phyloP scores from a whole-genome alignment of 202 grass and related monocot species.

The Cymbopogon flexuosus region DNA sequence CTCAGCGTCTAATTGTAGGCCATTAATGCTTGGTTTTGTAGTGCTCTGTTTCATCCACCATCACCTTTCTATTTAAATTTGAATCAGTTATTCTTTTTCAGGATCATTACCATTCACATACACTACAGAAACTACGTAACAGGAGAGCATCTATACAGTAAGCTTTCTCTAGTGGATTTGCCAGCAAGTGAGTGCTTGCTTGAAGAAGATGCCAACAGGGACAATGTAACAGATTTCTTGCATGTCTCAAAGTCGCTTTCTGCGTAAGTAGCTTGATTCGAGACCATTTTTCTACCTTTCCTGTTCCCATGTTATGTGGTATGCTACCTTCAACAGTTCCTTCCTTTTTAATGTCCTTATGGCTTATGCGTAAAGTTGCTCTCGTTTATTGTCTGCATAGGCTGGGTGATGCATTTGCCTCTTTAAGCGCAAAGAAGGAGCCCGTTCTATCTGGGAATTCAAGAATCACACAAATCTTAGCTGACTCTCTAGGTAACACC shows the following conservation, averaged over 20 bases:
- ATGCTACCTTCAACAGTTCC: slow-evolving; percentile 5
- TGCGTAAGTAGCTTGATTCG: slow-evolving; percentile 60
- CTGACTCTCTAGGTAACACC: slow-evolving; percentile 83
- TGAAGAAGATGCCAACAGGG: slow-evolving; percentile 74
- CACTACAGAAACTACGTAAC: slow-evolving; percentile 81
- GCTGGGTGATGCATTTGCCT: slow-evolving; percentile 90
- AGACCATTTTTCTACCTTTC: slow-evolving; percentile 9
- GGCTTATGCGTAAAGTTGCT: slow-evolving; percentile 27
- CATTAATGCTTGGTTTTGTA: not conserved
- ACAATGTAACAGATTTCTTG: slow-evolving; percentile 78
- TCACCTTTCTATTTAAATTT: slow-evolving; percentile 9
- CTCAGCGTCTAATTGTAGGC: slow-evolving; percentile 8
- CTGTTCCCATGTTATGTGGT: slow-evolving; percentile 21
- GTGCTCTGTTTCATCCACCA: not conserved
- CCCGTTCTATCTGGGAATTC: slow-evolving; percentile 76
- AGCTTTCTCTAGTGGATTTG: slow-evolving; percentile 92
- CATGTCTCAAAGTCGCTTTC: slow-evolving; percentile 97
- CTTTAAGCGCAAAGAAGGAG: slow-evolving; percentile 87
- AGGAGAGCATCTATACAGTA: slow-evolving; percentile 86
- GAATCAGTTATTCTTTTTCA: slow-evolving; percentile 37
- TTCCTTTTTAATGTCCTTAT: slow-evolving; percentile 26
- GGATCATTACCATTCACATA: slow-evolving; percentile 95
- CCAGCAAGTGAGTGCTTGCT: slow-evolving; percentile 72
- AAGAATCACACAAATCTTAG: slow-evolving; percentile 80
- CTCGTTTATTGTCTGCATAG: slow-evolving; percentile 39